Conservation (phyloP, 257 asterid species). For the Apocynum venetum region DNA sequence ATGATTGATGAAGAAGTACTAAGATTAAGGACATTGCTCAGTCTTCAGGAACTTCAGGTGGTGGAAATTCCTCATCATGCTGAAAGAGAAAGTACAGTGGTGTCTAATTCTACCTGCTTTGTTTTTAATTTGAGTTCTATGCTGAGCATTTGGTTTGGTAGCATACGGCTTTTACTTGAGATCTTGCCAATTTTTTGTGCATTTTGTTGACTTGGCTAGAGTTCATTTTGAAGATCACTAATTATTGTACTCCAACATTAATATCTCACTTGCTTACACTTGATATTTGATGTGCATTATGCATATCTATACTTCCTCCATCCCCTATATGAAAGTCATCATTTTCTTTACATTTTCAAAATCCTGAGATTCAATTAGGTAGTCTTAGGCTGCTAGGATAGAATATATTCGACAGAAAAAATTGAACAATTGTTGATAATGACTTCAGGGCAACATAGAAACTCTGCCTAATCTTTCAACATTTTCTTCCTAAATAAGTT, state of each 20-base stretch:
- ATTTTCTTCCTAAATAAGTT: too few species aligned
- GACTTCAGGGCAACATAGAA: too few species aligned
- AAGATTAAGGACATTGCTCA: slow-evolving; percentile 45
- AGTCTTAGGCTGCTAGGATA: too few species aligned
- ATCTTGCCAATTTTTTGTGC: neutral
- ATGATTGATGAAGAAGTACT: slow-evolving; percentile 36
- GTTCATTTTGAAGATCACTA: neutral
- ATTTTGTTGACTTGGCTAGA: neutral
- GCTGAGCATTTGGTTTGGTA: neutral
- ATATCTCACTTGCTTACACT: neutral
- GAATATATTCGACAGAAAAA: too few species aligned
- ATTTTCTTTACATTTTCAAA: too few species aligned
- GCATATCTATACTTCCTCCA: too few species aligned
- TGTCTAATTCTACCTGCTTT: neutral
- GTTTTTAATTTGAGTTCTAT: neutral
- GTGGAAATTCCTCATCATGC: slow-evolving; percentile 30
- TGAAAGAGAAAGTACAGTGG: neutral
- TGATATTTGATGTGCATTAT: too few species aligned
- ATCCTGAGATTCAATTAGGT: too few species aligned
- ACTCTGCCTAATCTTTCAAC: too few species aligned
- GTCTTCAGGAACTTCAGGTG: slow-evolving; percentile 53
- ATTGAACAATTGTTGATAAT: too few species aligned
- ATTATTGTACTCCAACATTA: neutral
- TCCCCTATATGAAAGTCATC: too few species aligned
- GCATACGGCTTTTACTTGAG: neutral